Base-by-base conservation (phyloP, 1,139 yeast genomes). In the Lodderomyces oxycetoniae region DNA sequence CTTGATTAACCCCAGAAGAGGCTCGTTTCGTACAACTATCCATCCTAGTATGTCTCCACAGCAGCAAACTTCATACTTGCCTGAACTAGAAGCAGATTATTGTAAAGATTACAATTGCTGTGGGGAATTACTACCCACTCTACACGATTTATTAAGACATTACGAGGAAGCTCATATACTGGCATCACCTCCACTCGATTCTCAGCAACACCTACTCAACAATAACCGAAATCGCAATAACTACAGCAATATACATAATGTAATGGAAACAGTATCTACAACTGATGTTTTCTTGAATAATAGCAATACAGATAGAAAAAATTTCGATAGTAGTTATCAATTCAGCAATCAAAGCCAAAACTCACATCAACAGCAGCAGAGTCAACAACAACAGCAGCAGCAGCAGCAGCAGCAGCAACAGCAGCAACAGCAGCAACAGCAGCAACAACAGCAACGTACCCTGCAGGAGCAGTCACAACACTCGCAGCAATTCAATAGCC, bases 71-170 rank as follows among this genome's bases (percentile, higher is more conserved):
- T 77, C 91, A 4, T 88, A 87, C 55, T 68, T 89, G 45, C 96
- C 97, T 11, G 85, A 86, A 51, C 67, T 91, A 41, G 98, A 91
- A 60, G 95, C 95, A 8, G 89, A 89, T 57, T 91, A 89, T 59
- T 91, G 98, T 59, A 86, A 85, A 57, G 98, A 91, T 62, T 91
- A 91, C 60, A 79, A 89, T 39, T 91, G 98, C 59, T 91, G 98
- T 63, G 98, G 97, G 21, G 83, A 85, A 55, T 67, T 83, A 28
- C 70, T 93, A 39, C 97, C 97, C 22, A 89, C 95, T 9, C 67
- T 91, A 45, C 98, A 91, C 58, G 98, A 91, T 58, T 68, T 91
- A 44, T 70, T 91, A 45, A 79, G 94, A 49, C 98, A 91, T 57
- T 93, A 91, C 55, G 98, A 93, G 57, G 97, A 91, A 59, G 89